Evolutionary conservation across 2,329 filamentous ascomycete species (phyloP), one percentile per base, ranked within the genome.

Genomic region (Ramichloridium luteum): DNA sequence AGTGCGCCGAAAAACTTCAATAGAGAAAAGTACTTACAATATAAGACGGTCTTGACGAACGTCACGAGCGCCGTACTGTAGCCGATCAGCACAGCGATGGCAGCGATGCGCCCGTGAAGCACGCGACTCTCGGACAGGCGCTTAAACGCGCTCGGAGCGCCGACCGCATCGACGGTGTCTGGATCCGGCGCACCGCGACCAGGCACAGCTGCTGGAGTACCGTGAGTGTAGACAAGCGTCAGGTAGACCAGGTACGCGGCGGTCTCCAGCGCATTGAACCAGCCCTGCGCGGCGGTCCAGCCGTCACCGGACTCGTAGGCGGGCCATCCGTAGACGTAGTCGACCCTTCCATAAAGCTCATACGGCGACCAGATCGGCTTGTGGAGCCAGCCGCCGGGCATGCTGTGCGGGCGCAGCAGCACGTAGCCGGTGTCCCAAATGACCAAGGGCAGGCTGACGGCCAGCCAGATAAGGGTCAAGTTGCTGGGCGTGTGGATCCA

Each of bases 371-470:
- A 93, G 25, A 93, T 47, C 2, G 80, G 80, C 45, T 61, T 67
- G 60, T 92, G 81, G 31, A 79, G 62, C 28, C 57, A 59, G 11
- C 84, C 84, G 44, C 82, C 81, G 0, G 77, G 73, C 80, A 93
- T 90, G 35, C 75, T 80, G 56, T 77, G 72, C 16, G 85, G 85
- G 13, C 85, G 80, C 32, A 81, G 62, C 28, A 93, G 64, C 23
- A 93, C 74, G 61, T 93, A 93, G 36, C 65, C 62, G 16, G 71
- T 72, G 60, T 93, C 85, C 85, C 85, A 93, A 30, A 72, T 50
- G 29, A 93, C 82, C 38, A 92, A 68, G 1, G 81, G 82, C 11
- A 90, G 60, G 13, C 80, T 85, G 39, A 88, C 41, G 36, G 67
- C 57, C 15, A 93, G 66, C 84, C 84, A 93, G 41, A 74, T 44